Percentiles rank a stretch among this genome's conserved stretches.
These are phyloP conservation scores for Ocimum tenuiflorum DNA, from an alignment of 257 asterid species.

Conservation along the genomic window DNA sequence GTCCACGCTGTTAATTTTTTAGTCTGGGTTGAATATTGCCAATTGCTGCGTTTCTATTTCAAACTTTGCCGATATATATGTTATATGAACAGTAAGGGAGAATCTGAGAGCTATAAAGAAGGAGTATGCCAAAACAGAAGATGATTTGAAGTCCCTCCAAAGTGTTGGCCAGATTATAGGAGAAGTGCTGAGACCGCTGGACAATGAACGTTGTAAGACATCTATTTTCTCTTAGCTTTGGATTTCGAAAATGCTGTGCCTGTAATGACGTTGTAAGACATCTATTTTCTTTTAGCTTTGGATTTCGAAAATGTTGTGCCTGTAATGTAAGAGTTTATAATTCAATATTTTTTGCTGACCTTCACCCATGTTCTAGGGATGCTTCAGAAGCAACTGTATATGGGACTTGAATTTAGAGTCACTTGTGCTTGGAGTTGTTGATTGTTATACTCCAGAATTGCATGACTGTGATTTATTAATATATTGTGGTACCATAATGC, in stretches of 20 bases:
- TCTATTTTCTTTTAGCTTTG: background rate
- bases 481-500: background rate
- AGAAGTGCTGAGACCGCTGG: conserved; percentile 93
- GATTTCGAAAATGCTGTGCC: background rate
- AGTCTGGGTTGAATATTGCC: background rate
- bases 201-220: conserved; percentile 75
- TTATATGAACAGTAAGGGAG: conserved; percentile 50
- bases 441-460: background rate
- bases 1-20: background rate
- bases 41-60: conserved; percentile 28
- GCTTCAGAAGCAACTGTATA: background rate
- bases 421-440: background rate
- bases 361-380: background rate
- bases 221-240: background rate
- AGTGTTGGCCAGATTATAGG: conserved; percentile 99
- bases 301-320: background rate
- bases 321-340: background rate
- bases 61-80: conserved; percentile 26
- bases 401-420: background rate
- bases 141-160: conserved; percentile 93
- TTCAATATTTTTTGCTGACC: background rate
- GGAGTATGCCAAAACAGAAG: conserved; percentile 90
- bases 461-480: background rate
- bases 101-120: conserved; percentile 64
- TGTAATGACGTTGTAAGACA: conserved; percentile 47